These are phyloP conservation scores for Kwoniella mangroviensis DNA, from an alignment of 768 basidiomycete species.

Conservation along the genomic window DNA sequence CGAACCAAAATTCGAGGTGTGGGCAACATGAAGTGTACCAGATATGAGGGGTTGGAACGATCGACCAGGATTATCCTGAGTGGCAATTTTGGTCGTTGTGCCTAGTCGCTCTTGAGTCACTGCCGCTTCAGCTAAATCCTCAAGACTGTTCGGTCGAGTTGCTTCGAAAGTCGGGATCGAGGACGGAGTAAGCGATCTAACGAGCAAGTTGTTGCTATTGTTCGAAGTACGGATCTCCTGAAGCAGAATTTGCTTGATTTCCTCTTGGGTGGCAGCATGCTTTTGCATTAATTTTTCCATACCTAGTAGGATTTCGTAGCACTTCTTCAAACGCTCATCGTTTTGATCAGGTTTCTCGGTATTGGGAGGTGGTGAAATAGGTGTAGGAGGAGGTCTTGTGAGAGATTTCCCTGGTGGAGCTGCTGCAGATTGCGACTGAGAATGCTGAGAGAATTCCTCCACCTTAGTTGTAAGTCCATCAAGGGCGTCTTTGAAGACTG, in stretches of 20 bases:
- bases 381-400: neutral
- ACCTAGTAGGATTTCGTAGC: too few relatives aligned
- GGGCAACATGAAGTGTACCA: too few relatives aligned
- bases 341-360: too few relatives aligned
- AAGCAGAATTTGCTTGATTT: too few relatives aligned
- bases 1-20: too few relatives aligned
- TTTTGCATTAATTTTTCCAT: too few relatives aligned
- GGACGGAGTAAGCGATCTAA: neutral
- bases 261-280: too few relatives aligned
- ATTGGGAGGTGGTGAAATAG: neutral
- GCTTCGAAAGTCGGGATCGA: neutral
- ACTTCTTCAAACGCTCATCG: too few relatives aligned
- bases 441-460: neutral
- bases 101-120: neutral
- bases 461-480: neutral
- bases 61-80: neutral
- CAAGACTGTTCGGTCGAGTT: neutral
- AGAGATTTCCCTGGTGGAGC: neutral
- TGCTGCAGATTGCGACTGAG: neutral
- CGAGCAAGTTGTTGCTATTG: neutral
- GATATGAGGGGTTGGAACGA: too few relatives aligned
- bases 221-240: neutral
- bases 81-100: neutral
- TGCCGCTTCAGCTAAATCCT: neutral
- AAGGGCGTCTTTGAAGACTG: conserved; percentile 21